Conservation (phyloP, 1,284 basidiomycete species). For the Spongispora temasekensis region DNA sequence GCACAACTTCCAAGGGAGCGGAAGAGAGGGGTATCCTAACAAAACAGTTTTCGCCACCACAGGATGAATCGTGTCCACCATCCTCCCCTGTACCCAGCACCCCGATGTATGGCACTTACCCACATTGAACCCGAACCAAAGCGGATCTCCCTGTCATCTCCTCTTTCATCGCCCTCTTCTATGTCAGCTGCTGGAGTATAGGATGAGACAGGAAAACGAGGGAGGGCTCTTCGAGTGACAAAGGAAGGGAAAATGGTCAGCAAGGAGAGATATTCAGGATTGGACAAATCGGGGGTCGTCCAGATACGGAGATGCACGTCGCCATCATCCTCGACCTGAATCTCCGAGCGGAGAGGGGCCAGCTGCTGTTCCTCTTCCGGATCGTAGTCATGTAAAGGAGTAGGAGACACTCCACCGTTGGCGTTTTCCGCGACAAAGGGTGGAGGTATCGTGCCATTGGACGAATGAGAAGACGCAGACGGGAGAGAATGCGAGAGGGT, state of each 20-base stretch:
- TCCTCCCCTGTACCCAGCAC: slow-evolving; percentile 63
- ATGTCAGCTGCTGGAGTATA: slow-evolving; percentile 48
- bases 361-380: slow-evolving; percentile 41
- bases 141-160: slow-evolving; percentile 54
- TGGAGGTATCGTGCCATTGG: slow-evolving; percentile 43
- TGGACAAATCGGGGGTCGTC: slow-evolving; percentile 68
- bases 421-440: slow-evolving; percentile 32
- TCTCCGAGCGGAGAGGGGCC: slow-evolving; percentile 36
- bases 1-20: slow-evolving; percentile 4
- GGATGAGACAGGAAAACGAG: slow-evolving; percentile 54
- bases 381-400: slow-evolving; percentile 27
- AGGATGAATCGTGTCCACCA: slow-evolving; percentile 73
- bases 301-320: slow-evolving; percentile 64
- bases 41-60: slow-evolving; percentile 73
- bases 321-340: slow-evolving; percentile 46
- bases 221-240: slow-evolving; percentile 59
- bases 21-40: slow-evolving; percentile 40
- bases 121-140: slow-evolving; percentile 76
- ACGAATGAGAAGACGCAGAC: slow-evolving; percentile 54
- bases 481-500: slow-evolving; percentile 50
- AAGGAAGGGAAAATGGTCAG: slow-evolving; percentile 70
- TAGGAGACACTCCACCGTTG: slow-evolving; percentile 45
- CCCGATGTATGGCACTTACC: slow-evolving; percentile 57
- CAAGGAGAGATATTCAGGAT: slow-evolving; percentile 63
- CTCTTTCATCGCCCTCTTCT: slow-evolving; percentile 60